These are phyloP conservation scores for Orbilia quercus DNA, from an alignment of 2,329 filamentous ascomycete genomes.

Conservation along the genomic window DNA sequence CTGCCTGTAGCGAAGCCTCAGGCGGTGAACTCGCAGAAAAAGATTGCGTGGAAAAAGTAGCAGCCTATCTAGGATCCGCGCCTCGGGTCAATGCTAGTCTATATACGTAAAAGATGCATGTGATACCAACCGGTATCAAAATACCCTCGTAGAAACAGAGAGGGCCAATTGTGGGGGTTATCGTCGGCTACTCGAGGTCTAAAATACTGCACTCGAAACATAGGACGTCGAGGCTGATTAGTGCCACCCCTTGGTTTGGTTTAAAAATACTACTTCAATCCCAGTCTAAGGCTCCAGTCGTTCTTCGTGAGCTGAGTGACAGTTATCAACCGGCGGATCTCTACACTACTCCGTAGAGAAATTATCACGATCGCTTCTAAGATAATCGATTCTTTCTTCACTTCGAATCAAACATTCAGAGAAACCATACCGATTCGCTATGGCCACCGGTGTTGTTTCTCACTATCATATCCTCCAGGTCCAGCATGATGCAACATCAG, in stretches of 20 bases:
- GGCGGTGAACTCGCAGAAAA: no score
- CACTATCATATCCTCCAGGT: conserved; percentile 34
- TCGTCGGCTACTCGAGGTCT: conserved; percentile 10
- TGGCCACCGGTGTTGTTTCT: conserved; percentile 18
- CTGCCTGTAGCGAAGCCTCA: conserved; percentile 1
- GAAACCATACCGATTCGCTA: background rate
- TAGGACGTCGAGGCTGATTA: conserved; percentile 13
- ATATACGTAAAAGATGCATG: no score
- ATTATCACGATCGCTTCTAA: background rate
- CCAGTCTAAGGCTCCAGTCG: background rate
- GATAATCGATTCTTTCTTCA: no score
- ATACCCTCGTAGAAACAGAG: no score
- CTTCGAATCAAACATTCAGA: no score
- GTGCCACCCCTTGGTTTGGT: background rate
- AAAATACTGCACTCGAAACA: background rate
- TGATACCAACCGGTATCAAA: no score
- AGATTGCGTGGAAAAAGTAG: conserved; percentile 15
- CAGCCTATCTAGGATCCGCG: conserved; percentile 23
- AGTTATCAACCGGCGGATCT: background rate
- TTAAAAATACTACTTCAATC: background rate
- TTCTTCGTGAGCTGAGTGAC: background rate
- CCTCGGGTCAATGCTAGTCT: conserved; percentile 6
- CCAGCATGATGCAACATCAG: conserved; percentile 21
- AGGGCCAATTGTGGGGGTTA: conserved; percentile 1
- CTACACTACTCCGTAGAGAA: no score